These are phyloP conservation scores for Lipomyces anomalus DNA, from an alignment of 805 yeast species.

Conservation along the genomic window DNA sequence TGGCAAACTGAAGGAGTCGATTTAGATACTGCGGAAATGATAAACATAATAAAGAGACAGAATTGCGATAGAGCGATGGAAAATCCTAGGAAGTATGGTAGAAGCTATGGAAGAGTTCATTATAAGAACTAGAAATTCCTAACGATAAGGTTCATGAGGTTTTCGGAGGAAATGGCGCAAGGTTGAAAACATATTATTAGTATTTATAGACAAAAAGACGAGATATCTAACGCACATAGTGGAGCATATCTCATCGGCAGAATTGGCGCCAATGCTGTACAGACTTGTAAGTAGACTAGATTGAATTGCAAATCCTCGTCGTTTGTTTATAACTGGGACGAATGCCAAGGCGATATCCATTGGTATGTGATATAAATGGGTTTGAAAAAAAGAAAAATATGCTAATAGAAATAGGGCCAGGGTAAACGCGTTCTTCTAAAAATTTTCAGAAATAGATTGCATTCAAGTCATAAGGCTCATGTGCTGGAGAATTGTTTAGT, in stretches of 20 bases:
- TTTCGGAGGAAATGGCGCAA: slow-evolving; percentile 42
- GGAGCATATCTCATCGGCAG: slow-evolving; percentile 43
- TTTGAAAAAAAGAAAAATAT: too few species aligned
- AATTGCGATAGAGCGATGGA: slow-evolving; percentile 40
- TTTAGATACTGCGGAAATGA: slow-evolving; percentile 38
- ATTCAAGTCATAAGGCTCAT: too few species aligned
- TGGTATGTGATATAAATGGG: too few species aligned
- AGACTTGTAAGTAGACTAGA: slow-evolving; percentile 32
- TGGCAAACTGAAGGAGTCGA: slow-evolving; percentile 39
- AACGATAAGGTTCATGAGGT: slow-evolving; percentile 36
- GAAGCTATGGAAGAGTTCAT: not conserved
- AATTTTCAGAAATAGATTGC: too few species aligned
- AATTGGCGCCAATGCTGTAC: slow-evolving; percentile 41
- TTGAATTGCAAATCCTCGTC: not conserved
- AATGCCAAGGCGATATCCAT: slow-evolving; percentile 43
- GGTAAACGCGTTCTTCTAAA: too few species aligned
- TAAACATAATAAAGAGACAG: slow-evolving; percentile 40
- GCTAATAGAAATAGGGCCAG: too few species aligned
- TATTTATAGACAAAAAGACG: not conserved
- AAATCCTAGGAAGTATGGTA: slow-evolving; percentile 30
- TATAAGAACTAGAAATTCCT: not conserved
- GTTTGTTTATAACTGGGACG: slow-evolving; percentile 19
- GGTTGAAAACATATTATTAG: not conserved
- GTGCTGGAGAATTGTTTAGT: too few species aligned
- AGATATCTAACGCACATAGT: slow-evolving; percentile 12